Base-by-base conservation (phyloP, 73 alveolate species). In the Breviolum minutum region DNA sequence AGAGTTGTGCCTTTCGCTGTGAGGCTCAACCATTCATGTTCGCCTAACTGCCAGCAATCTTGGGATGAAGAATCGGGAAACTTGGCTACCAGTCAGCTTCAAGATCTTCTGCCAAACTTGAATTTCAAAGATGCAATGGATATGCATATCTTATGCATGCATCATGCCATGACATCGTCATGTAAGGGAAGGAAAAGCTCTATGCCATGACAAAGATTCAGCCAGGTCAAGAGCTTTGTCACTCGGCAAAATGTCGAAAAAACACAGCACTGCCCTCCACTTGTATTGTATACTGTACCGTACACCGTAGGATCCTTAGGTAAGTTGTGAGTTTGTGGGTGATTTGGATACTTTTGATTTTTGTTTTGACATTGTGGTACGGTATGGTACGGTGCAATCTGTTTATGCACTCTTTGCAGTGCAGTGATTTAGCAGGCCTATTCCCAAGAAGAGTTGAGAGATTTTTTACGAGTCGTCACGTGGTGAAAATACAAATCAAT, bases 21-120 rank as follows among this genome's bases (percentile, higher is more conserved):
- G 54, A 73, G 98, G 98, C 64, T 92, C 81, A 92, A 92, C 98
- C 98, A 92, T 69, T 92, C 98, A 64, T 92, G 98, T 61, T 92
- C 98, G 8, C 98, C 98, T 6, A 92, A 92, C 48, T 92, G 98
- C 80, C 98, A 92, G 73, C 98, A 92, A 54, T 92, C 98, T 17
- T 92, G 98, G 98, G 98, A 92, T 20, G 98, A 64, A 30, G 26
- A 63, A 10, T 74, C 90, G 14, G 90, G 96, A 22, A 24, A 19
- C 85, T 88, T 29, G 86, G 63, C 85, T 76, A 11, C 68, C 66
- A 77, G n/a, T 22, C 19, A 60, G 30, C 82, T 70, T 7, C 29
- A 70, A 70, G 29, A 70, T 70, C 29, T n/a, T 70, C 29, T n/a
- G 82, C 82, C 32, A 26, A 71, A 71, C 11, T 6, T 8, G 14